These are phyloP conservation scores for Penicillium sp. DNA, from an alignment of 2,329 filamentous ascomycete species.

Conservation along the genomic window DNA sequence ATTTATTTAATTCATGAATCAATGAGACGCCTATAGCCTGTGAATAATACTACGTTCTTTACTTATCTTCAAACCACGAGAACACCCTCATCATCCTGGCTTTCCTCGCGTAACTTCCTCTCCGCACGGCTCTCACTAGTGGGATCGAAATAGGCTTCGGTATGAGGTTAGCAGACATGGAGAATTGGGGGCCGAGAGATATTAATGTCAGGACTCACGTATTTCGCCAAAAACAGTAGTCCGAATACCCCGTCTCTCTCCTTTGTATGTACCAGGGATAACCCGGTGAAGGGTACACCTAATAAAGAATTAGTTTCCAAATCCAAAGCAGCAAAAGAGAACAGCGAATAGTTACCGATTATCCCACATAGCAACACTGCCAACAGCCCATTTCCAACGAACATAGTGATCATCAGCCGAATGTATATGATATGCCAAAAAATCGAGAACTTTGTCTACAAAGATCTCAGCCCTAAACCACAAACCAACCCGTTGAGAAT, in stretches of 20 bases:
- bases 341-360: conserved; percentile 37
- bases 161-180: neutral
- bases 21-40: neutral
- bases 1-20: neutral
- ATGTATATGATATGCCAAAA: conserved; percentile 50
- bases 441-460: conserved; percentile 46
- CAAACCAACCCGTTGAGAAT: neutral
- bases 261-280: conserved; percentile 12
- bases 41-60: neutral
- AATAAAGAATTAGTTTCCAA: neutral
- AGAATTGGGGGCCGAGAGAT: neutral
- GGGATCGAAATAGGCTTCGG: conserved; percentile 10
- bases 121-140: conserved; percentile 4
- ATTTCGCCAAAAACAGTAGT: conserved; percentile 15
- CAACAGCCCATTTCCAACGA: conserved; percentile 53
- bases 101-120: neutral
- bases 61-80: neutral
- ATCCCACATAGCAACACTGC: conserved; percentile 55
- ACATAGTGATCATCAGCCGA: conserved; percentile 53
- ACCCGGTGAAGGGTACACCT: conserved; percentile 15
- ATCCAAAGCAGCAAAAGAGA: neutral
- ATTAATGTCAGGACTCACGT: neutral
- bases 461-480: neutral
- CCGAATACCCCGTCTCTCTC: conserved; percentile 7
- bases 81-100: neutral